phyloP scores from a whole-genome alignment of 2,329 filamentous ascomycete genomes.

The Colletotrichum abscissum region DNA sequence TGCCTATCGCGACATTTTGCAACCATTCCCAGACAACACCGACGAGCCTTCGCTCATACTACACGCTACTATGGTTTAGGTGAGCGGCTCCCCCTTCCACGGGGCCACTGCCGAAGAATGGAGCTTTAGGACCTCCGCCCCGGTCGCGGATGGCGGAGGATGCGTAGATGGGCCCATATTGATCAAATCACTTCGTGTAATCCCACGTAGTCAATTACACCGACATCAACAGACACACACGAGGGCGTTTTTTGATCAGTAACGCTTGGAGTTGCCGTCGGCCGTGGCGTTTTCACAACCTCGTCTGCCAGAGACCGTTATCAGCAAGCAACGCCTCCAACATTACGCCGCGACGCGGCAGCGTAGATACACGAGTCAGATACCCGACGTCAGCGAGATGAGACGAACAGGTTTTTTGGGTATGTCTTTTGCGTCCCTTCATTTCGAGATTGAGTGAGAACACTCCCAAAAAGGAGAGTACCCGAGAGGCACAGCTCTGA shows the following conservation, averaged over 20 bases:
- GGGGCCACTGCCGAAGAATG: not conserved
- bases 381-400: constrained; percentile 9
- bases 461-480: not conserved
- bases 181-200: constrained; percentile 23
- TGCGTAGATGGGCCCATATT: constrained; percentile 19
- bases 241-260: not conserved
- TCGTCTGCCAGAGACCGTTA: constrained; percentile 5
- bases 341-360: not conserved
- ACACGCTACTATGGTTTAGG: constrained; percentile 8
- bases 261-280: constrained; percentile 19
- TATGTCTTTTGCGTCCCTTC: not conserved
- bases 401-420: constrained; percentile 22
- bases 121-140: not conserved
- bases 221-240: not conserved
- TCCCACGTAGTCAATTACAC: not conserved
- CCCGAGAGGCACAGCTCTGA: not conserved
- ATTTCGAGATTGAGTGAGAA: not conserved
- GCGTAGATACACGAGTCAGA: constrained; percentile 24
- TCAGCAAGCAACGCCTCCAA: not conserved
- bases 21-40: not conserved
- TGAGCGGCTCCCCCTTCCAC: not conserved
- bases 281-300: not conserved
- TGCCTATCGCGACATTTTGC: not conserved
- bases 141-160: not conserved
- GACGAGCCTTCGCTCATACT: too few species aligned